Base-by-base conservation (phyloP, 495 filamentous ascomycete genomes). In the Penicillium paxilli region DNA sequence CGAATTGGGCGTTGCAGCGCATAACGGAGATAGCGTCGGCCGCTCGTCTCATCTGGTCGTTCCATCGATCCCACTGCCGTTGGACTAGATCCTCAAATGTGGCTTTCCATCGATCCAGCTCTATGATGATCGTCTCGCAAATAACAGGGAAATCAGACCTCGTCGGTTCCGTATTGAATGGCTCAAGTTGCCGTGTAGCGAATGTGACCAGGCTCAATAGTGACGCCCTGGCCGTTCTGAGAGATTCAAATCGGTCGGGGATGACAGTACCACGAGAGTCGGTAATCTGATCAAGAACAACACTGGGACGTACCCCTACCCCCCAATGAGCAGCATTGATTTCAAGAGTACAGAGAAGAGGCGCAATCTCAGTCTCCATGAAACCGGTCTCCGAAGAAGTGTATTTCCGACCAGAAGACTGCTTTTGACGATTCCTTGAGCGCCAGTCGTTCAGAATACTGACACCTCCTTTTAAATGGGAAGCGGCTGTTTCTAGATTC, bases 311-410 rank as follows among this genome's bases (percentile, higher is more conserved):
- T 1, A 26, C 20, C 2, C 51, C 44, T 2, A 40, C 25, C 9
- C 28, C 44, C n/a, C 32, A 55, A 10, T 57, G 48, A 11, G 47
- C 25, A 9, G 49, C 49, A 49, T 58, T 63, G n/a, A 52, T 30
- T 11, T 58, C 60, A 23, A 63, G 58, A 1, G 50, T 28, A 10
- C 54, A 58, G 6, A 63, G 33, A 19, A 63, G 26, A 1, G 59
- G 63, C 2, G 54, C 59, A 5, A 66, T 35, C 16, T 66, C 56
- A 1, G 49, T 57, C n/a, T 66, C 59, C 38, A 66, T 51, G 33
- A 60, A 66, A 1, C 46, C 49, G 3, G 51, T 22, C 24, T 62
- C 52, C 19, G 50, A 60, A 1, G 59, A 51, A 14, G 4, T 11
- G 51, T 59, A 54, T 14, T 30, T 30, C 2, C 19, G 40, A 14